Conservation (phyloP, 2,329 filamentous ascomycete genomes). For the Ophiosphaerella narmari region DNA sequence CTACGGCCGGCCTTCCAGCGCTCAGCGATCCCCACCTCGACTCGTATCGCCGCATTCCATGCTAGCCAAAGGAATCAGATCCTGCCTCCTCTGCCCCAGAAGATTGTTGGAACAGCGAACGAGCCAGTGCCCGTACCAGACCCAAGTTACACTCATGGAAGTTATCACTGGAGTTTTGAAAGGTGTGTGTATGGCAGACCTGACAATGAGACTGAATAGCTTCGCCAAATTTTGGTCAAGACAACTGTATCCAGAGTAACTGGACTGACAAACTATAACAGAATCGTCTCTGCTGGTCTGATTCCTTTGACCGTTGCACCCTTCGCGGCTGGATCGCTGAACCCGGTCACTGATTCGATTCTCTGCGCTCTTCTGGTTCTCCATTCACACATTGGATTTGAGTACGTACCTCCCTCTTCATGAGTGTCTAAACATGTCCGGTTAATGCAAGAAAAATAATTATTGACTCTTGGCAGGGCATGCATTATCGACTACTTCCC, state of each 20-base stretch:
- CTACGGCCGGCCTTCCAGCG: constrained; percentile 49
- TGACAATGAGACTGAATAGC: neutral
- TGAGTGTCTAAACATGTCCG: neutral
- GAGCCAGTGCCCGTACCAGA: constrained; percentile 78
- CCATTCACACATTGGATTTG: constrained; percentile 95
- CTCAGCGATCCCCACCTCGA: constrained; percentile 46
- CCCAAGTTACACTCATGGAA: constrained; percentile 79
- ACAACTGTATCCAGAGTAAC: neutral
- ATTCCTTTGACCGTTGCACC: constrained; percentile 87
- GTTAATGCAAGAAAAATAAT: neutral
- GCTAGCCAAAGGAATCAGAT: constrained; percentile 75
- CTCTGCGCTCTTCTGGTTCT: constrained; percentile 82
- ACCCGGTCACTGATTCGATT: constrained; percentile 84
- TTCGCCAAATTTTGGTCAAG: no score
- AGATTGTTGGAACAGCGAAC: constrained; percentile 81
- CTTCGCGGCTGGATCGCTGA: constrained; percentile 88
- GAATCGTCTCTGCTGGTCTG: constrained; percentile 76
- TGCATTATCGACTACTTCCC: constrained; percentile 93
- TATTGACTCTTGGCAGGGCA: constrained; percentile 52
- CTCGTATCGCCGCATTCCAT: constrained; percentile 79
- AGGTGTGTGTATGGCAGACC: constrained; percentile 50
- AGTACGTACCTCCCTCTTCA: constrained; percentile 56
- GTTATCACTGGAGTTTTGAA: constrained; percentile 99
- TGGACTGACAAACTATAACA: constrained; percentile 38
- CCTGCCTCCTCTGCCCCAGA: constrained; percentile 85